phyloP scores from a whole-genome alignment of 116 monocot genomes.

The Cymodocea nodosa region DNA sequence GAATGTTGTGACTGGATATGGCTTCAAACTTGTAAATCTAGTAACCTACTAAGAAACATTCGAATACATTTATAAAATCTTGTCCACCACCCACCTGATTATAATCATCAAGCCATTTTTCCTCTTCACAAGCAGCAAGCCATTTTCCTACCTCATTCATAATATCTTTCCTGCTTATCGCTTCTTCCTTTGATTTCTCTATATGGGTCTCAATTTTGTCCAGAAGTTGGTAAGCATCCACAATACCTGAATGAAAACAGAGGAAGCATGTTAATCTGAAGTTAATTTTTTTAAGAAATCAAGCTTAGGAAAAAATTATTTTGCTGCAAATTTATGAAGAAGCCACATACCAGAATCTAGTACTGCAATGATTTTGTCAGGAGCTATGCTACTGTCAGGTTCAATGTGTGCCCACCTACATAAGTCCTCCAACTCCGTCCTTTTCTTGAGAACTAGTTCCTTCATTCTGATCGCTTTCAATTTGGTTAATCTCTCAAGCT shows the following conservation, averaged over 20 bases:
- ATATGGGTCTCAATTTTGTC: slow-evolving; percentile 53
- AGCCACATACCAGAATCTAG: slow-evolving; percentile 48
- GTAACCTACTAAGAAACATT: too few relatives aligned
- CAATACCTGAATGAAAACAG: slow-evolving; percentile 24
- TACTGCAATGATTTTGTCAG: slow-evolving; percentile 46
- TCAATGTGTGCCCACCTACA: slow-evolving; percentile 56
- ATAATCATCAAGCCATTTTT: slow-evolving; percentile 79
- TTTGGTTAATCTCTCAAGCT: slow-evolving; percentile 48
- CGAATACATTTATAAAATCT: too few relatives aligned
- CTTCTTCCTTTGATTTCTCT: slow-evolving; percentile 54
- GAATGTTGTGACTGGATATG: too few relatives aligned
- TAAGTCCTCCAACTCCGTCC: slow-evolving; percentile 59
- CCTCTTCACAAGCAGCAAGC: slow-evolving; percentile 65
- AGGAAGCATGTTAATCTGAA: neutral
- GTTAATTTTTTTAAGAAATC: neutral
- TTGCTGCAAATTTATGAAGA: neutral
- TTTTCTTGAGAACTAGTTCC: slow-evolving; percentile 60
- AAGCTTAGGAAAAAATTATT: slow-evolving; percentile 26
- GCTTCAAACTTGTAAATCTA: too few relatives aligned
- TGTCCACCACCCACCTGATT: slow-evolving; percentile 28
- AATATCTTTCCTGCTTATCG: slow-evolving; percentile 49
- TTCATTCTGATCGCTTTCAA: slow-evolving; percentile 70
- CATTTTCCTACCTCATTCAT: slow-evolving; percentile 56
- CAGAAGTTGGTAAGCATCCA: slow-evolving; percentile 62
- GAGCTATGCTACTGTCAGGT: slow-evolving; percentile 49